Conservation (phyloP, 768 basidiomycete genomes). For the Tulasnella sp. region DNA sequence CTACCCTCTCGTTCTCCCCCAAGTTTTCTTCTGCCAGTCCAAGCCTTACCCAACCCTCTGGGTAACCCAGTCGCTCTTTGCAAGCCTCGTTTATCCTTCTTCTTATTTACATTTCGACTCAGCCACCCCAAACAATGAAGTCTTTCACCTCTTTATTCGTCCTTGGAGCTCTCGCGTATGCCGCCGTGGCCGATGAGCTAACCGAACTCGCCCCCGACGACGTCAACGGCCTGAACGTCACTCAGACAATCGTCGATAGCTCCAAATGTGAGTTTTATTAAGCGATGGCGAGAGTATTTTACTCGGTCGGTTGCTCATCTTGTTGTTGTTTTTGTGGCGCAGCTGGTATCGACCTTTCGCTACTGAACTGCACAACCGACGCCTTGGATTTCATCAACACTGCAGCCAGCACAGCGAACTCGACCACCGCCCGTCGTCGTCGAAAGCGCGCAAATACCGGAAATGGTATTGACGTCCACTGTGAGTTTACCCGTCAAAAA, state of each 20-base stretch:
- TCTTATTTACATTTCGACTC: neutral
- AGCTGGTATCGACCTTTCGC: slow-evolving; percentile 19
- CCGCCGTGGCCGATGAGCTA: neutral
- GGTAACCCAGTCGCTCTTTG: slow-evolving; percentile 1
- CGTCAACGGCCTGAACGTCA: slow-evolving; percentile 19
- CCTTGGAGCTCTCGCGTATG: neutral
- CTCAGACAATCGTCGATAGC: neutral
- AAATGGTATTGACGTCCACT: slow-evolving; percentile 17
- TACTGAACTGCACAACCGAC: neutral
- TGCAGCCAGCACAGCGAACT: neutral
- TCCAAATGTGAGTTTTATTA: neutral
- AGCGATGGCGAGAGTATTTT: neutral
- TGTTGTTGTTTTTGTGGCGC: neutral
- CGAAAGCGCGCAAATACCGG: slow-evolving; percentile 10
- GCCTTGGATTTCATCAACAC: slow-evolving; percentile 21
- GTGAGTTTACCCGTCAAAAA: slow-evolving; percentile 13
- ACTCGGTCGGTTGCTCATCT: neutral
- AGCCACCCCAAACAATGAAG: slow-evolving; percentile 4
- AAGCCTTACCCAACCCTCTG: neutral
- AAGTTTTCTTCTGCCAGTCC: neutral
- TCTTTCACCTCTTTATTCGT: slow-evolving; percentile 13
- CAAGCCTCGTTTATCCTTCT: neutral
- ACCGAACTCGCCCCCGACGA: slow-evolving; percentile 5
- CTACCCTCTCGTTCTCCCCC: neutral
- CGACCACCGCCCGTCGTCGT: neutral